phyloP scores from a whole-genome alignment of 169 alveolate genomes.

The Perkinsus chesapeaki region DNA sequence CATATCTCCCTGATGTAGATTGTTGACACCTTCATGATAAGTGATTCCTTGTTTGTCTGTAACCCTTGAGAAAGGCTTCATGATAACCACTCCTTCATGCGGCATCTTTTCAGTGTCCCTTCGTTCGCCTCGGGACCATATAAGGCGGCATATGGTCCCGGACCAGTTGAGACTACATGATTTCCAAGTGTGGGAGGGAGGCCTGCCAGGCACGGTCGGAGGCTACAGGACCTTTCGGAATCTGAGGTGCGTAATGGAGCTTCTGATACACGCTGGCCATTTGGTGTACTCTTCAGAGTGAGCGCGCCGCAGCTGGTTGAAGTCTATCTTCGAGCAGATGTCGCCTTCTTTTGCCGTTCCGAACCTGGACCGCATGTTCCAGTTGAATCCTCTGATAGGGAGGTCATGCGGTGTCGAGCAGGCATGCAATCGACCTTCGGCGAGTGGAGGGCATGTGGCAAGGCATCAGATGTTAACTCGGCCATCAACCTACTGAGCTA shows the following conservation, averaged over 20 bases:
- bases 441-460: not conserved
- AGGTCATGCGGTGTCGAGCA: not conserved
- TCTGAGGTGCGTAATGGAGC: not conserved
- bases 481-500: not conserved
- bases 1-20: not conserved
- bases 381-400: not conserved
- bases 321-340: not conserved
- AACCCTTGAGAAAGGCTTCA: not conserved
- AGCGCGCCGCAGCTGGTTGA: not conserved
- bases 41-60: not conserved
- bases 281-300: not conserved
- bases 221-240: conserved; percentile 4
- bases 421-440: not conserved
- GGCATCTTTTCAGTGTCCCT: not conserved
- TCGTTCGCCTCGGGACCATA: not conserved
- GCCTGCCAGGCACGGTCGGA: not conserved
- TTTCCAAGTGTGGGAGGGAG: not conserved
- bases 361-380: not conserved
- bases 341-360: not conserved
- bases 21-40: not conserved
- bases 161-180: not conserved
- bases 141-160: not conserved
- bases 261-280: not conserved
- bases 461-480: not conserved
- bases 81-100: not conserved